Base-by-base conservation (phyloP, 768 basidiomycete genomes). In the Tephrocybe sp. region DNA sequence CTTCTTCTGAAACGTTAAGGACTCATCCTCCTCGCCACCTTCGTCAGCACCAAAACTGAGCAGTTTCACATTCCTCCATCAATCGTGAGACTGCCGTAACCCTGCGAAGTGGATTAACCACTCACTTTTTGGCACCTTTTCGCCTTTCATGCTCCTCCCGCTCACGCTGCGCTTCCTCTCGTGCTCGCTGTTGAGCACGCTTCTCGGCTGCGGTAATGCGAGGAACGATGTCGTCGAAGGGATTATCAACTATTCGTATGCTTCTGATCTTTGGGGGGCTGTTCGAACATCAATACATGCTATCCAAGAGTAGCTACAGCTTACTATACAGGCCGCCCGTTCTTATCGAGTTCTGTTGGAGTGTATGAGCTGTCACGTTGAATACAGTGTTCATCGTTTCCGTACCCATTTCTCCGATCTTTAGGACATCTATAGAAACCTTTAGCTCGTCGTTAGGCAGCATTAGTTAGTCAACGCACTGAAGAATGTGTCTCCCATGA, bases 121-220 rank as follows among this genome's bases (percentile, higher is more conserved):
- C 84, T 53, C 52, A 94, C 95, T 97, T 98, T 60, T 94, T 98
- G 0, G 89, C 92, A 21, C 87, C 84, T 57, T 83, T 84, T 50
- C 83, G 75, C 30, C 83, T 77, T 52, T 79, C 76, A 28, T 76
- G 79, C 56, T 91, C 88, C 59, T 92, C 91, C n/a, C 88, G 72
- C 63, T 92, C 89, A 43, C 79, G 76, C 58, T 86, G 86, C 1
- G 80, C 84, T 53, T 83, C 77, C 61, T 92, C 85, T 32, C 83
- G 79, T 2, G 95, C 96, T 46, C 79, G 78, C 53, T 86, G 86
- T 64, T 99, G 97, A 0, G 76, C 86, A 32, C 86, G 80, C 54
- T 88, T 87, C 70, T 98, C 97, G 2, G 84, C 92, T 1, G 94
- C 93, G 1, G 97, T 99, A 52, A 98, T 99, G 21, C 97, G 86